Conservation (phyloP, 306 rosid genomes). For the Trifolium subterraneum region DNA sequence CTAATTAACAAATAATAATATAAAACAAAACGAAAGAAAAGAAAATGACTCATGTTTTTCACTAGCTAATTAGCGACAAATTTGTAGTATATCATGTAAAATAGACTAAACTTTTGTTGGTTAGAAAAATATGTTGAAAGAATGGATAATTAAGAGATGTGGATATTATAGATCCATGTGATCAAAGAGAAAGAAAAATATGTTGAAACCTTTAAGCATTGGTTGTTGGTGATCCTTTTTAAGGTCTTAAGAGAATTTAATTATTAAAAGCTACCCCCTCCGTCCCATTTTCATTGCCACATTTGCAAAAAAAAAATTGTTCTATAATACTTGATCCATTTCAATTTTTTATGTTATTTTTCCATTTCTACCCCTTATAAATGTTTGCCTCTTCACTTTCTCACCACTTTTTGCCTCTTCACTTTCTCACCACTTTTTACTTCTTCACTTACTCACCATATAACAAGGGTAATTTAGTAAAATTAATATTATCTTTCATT, state of each 20-base stretch:
- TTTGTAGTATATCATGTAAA: slow-evolving; percentile 41
- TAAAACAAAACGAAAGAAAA: slow-evolving; percentile 1
- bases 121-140: slow-evolving; percentile 32
- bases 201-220: slow-evolving; percentile 48
- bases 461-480: no score
- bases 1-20: slow-evolving; percentile 18
- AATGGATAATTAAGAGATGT: slow-evolving; percentile 41
- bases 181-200: slow-evolving; percentile 43
- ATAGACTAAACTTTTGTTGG: slow-evolving; percentile 25
- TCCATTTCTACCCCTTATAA: no score
- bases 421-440: no score
- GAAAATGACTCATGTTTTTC: not conserved
- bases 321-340: no score
- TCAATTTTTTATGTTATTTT: no score
- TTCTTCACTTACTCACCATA: no score
- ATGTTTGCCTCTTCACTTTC: no score
- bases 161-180: slow-evolving; percentile 49
- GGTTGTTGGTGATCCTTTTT: slow-evolving; percentile 51
- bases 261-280: slow-evolving; percentile 38
- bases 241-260: slow-evolving; percentile 45
- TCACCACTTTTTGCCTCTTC: no score
- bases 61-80: slow-evolving; percentile 28
- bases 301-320: no score
- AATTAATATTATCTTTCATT: no score
- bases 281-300: no score